These are phyloP conservation scores for Colletotrichum ledebouriae DNA, from an alignment of 2,329 filamentous ascomycete genomes.

Conservation along the genomic window DNA sequence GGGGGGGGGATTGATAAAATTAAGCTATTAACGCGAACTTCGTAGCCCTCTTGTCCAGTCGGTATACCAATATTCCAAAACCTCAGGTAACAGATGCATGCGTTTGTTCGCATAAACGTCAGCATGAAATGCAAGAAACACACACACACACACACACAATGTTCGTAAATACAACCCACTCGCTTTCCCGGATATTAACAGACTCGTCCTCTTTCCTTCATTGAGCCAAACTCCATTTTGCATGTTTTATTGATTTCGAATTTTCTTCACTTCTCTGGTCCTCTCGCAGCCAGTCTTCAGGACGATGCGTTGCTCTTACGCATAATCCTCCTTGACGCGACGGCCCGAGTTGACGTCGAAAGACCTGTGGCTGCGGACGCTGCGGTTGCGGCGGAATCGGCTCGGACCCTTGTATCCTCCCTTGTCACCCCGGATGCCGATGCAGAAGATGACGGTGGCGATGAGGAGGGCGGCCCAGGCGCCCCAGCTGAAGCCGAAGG, in stretches of 20 bases:
- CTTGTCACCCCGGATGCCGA: conserved; percentile 68
- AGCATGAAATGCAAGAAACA: neutral
- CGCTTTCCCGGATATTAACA: neutral
- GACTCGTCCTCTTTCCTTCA: neutral
- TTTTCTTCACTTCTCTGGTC: too few relatives aligned
- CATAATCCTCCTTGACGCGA: conserved; percentile 79
- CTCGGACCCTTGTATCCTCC: conserved; percentile 52
- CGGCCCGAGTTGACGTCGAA: conserved; percentile 66
- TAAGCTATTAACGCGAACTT: too few relatives aligned
- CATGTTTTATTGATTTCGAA: too few relatives aligned
- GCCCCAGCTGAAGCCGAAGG: conserved; percentile 84
- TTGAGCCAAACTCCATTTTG: too few relatives aligned
- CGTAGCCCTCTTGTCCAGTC: too few relatives aligned
- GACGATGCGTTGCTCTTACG: conserved; percentile 52
- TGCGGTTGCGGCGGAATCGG: conserved; percentile 62
- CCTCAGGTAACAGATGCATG: too few relatives aligned
- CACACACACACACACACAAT: too few relatives aligned
- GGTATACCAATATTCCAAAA: too few relatives aligned
- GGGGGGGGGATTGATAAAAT: too few relatives aligned
- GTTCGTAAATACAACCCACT: too few relatives aligned
- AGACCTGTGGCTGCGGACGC: conserved; percentile 66
- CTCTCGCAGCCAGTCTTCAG: too few relatives aligned
- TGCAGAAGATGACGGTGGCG: conserved; percentile 75
- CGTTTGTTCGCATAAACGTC: neutral
- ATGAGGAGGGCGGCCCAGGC: conserved; percentile 76